A percentile compares a stretch with the other conserved stretches of the same genome.
Conservation (phyloP, 495 filamentous ascomycete genomes). For the Daldinia caldariorum region DNA sequence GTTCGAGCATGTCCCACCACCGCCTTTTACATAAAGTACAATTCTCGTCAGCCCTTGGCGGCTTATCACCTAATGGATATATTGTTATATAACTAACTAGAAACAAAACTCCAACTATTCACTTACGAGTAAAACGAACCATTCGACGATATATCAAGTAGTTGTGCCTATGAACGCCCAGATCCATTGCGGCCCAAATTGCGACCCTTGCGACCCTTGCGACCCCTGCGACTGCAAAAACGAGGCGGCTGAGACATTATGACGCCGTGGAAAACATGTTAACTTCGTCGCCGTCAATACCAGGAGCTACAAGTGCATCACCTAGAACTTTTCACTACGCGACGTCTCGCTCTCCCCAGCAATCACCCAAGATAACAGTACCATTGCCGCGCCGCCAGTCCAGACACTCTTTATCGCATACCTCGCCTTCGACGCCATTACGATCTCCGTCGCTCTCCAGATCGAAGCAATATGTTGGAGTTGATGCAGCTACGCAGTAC, state of each 20-base stretch:
- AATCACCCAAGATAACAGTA: slow-evolving; percentile 57
- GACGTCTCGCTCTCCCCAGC: slow-evolving; percentile 53
- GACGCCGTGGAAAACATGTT: slow-evolving; percentile 57
- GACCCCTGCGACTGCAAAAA: slow-evolving; percentile 22
- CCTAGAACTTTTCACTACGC: slow-evolving; percentile 61
- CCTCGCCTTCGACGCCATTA: slow-evolving; percentile 49
- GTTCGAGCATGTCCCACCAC: slow-evolving; percentile 36
- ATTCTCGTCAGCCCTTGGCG: slow-evolving; percentile 29
- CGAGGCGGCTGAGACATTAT: slow-evolving; percentile 37
- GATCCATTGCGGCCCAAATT: slow-evolving; percentile 33
- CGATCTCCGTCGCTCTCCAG: slow-evolving; percentile 50
- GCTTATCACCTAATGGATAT: slow-evolving; percentile 22
- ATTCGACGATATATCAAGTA: slow-evolving; percentile 17
- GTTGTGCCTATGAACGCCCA: slow-evolving; percentile 34
- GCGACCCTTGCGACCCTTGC: slow-evolving; percentile 23
- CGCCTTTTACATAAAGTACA: slow-evolving; percentile 30
- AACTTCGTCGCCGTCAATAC: slow-evolving; percentile 57
- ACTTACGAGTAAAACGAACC: slow-evolving; percentile 5
- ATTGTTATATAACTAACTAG: slow-evolving; percentile 16
- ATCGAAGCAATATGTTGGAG: slow-evolving; percentile 59
- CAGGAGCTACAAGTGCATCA: slow-evolving; percentile 56
- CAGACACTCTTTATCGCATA: slow-evolving; percentile 50
- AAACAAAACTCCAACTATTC: neutral
- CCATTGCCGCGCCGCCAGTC: slow-evolving; percentile 57
- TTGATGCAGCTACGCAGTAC: slow-evolving; percentile 67